A percentile compares a stretch with the other conserved stretches of the same genome.
These are phyloP conservation scores for Fraxinus pennsylvanica DNA, from an alignment of 257 asterid genomes.

Conservation along the genomic window DNA sequence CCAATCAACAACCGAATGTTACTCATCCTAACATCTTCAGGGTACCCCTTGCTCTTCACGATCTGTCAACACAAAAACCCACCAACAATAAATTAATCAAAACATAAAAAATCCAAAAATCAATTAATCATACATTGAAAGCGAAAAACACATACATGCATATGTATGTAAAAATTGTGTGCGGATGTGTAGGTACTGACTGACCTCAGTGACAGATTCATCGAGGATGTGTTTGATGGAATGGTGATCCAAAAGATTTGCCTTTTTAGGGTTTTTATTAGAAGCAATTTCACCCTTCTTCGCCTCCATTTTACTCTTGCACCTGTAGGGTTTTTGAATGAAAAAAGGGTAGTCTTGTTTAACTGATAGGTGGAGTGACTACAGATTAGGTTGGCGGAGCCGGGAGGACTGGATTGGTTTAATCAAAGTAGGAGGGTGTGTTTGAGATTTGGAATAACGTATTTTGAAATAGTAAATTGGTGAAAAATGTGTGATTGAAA, in stretches of 20 bases:
- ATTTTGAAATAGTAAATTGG: too few species aligned
- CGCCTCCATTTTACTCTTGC: conserved; percentile 27
- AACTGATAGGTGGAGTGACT: conserved; percentile 13
- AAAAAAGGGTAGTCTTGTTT: conserved; percentile 19
- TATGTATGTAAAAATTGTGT: background rate
- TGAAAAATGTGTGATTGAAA: too few species aligned
- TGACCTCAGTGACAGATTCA: conserved; percentile 85
- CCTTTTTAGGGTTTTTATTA: conserved; percentile 54
- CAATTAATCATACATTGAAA: background rate
- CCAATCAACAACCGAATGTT: conserved; percentile 75
- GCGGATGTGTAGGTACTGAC: background rate
- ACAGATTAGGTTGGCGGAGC: conserved; percentile 18
- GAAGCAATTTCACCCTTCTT: conserved; percentile 39
- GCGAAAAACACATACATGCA: background rate
- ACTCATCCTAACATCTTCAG: conserved; percentile 84
- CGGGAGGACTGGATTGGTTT: background rate
- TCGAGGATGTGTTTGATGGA: conserved; percentile 86
- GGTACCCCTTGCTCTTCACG: conserved; percentile 83
- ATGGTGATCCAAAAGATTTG: conserved; percentile 80
- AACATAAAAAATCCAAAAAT: background rate
- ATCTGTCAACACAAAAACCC: conserved; percentile 44
- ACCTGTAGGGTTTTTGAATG: conserved; percentile 44
- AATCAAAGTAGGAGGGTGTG: too few species aligned
- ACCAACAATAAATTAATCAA: background rate
- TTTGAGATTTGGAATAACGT: too few species aligned